These are phyloP conservation scores for Phytophthora macrochlamydospora DNA, from an alignment of 352 stramenopile genomes.

Conservation along the genomic window DNA sequence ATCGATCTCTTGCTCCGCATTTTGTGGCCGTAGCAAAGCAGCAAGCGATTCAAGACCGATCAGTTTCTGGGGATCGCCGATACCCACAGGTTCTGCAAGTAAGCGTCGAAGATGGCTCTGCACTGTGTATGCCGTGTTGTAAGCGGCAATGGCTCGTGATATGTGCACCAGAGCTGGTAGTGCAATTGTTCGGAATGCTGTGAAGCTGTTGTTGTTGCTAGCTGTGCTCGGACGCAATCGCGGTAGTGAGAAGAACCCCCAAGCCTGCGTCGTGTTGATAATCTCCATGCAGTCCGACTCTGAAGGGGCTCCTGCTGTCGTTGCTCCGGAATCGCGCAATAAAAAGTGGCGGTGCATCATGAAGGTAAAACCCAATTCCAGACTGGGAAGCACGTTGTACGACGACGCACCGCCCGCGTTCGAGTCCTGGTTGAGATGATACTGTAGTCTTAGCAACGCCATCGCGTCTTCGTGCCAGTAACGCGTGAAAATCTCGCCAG, in stretches of 20 bases:
- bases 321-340: slow-evolving; percentile 29
- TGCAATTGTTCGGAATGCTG: slow-evolving; percentile 35
- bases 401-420: slow-evolving; percentile 14
- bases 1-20: not conserved
- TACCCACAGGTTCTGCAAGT: slow-evolving; percentile 57
- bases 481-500: slow-evolving; percentile 65
- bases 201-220: slow-evolving; percentile 22
- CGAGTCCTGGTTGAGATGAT: slow-evolving; percentile 71
- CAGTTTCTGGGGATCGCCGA: slow-evolving; percentile 79
- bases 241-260: slow-evolving; percentile 70
- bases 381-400: slow-evolving; percentile 32
- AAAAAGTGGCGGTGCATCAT: slow-evolving; percentile 59
- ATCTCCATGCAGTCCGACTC: slow-evolving; percentile 80
- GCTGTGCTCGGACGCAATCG: slow-evolving; percentile 39
- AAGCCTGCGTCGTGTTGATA: slow-evolving; percentile 83
- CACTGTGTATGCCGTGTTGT: slow-evolving; percentile 74
- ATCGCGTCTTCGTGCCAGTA: slow-evolving; percentile 79
- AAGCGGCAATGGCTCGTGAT: slow-evolving; percentile 59
- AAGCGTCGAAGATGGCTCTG: slow-evolving; percentile 71
- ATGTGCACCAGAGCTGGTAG: slow-evolving; percentile 59
- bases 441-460: slow-evolving; percentile 59
- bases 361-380: slow-evolving; percentile 35
- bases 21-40: slow-evolving; percentile 25
- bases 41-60: slow-evolving; percentile 59
- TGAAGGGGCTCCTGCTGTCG: slow-evolving; percentile 25